Evolutionary conservation across 345 rosid species (phyloP).

Genomic region (Eucalyptus sideroxylon): DNA sequence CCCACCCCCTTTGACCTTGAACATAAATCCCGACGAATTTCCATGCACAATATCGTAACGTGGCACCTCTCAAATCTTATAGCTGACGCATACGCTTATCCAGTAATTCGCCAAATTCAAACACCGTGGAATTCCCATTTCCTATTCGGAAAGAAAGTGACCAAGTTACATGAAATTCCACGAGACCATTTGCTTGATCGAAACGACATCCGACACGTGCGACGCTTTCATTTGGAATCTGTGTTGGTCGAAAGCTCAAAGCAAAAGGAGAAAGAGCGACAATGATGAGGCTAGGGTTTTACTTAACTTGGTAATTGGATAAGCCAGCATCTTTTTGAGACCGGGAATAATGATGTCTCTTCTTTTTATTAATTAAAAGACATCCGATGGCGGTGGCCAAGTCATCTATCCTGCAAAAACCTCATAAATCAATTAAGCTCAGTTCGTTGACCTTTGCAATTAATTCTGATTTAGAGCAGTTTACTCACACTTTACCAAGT

Average conservation of each 20-base stretch:
- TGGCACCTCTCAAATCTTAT: neutral
- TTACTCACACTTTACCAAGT: neutral
- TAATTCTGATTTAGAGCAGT: neutral
- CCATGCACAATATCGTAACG: neutral
- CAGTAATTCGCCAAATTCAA: neutral
- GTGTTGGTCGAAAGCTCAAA: neutral
- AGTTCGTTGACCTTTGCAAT: neutral
- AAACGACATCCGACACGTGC: neutral
- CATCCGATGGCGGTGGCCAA: neutral
- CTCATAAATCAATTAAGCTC: neutral
- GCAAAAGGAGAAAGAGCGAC: neutral
- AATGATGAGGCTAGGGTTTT: neutral
- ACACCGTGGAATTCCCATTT: neutral
- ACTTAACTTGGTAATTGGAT: neutral
- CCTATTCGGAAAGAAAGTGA: neutral
- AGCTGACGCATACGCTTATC: neutral
- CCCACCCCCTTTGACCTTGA: neutral
- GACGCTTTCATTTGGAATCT: neutral
- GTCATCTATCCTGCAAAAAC: neutral
- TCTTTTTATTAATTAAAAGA: neutral
- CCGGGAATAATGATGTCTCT: neutral
- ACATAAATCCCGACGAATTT: neutral
- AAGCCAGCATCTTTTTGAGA: neutral
- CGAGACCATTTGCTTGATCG: neutral
- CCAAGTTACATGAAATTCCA: neutral